Conservation (phyloP, 208 protist species). For the Leishmania major region DNA sequence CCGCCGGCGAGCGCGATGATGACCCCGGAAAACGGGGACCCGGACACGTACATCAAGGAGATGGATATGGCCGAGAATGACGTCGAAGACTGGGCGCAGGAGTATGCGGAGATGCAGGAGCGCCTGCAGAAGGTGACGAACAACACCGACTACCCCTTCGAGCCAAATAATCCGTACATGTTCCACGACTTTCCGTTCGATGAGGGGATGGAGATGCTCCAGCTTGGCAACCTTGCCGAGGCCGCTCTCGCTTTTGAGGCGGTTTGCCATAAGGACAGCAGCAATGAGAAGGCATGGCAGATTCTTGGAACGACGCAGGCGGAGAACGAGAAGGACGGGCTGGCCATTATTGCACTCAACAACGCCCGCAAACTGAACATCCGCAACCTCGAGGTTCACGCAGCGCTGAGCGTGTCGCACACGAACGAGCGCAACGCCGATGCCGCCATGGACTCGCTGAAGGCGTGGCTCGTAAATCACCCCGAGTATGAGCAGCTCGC, state of each 20-base stretch:
- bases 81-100: constrained; percentile 74
- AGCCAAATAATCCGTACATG: constrained; percentile 89
- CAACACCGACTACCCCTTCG: constrained; percentile 87
- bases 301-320: constrained; percentile 84
- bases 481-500: constrained; percentile 84
- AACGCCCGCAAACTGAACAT: constrained; percentile 71
- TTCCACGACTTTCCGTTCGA: constrained; percentile 74
- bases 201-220: constrained; percentile 77
- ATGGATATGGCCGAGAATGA: constrained; percentile 46
- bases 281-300: constrained; percentile 76
- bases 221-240: constrained; percentile 81
- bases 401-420: constrained; percentile 78
- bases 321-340: constrained; percentile 90
- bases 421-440: constrained; percentile 87
- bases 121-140: constrained; percentile 46
- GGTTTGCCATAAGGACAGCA: constrained; percentile 77
- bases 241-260: constrained; percentile 90
- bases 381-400: constrained; percentile 72
- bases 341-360: constrained; percentile 90
- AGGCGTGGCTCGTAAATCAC: constrained; percentile 75
- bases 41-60: constrained; percentile 20
- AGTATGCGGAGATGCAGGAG: constrained; percentile 78
- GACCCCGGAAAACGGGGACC: constrained; percentile 3
- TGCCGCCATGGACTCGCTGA: constrained; percentile 74
- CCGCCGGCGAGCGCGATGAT: constrained; percentile 13